A percentile compares a stretch with the other conserved stretches of the same genome.
phyloP scores from a whole-genome alignment of 176 grass and related monocot genomes.

The Ampelocalamus luodianensis region DNA sequence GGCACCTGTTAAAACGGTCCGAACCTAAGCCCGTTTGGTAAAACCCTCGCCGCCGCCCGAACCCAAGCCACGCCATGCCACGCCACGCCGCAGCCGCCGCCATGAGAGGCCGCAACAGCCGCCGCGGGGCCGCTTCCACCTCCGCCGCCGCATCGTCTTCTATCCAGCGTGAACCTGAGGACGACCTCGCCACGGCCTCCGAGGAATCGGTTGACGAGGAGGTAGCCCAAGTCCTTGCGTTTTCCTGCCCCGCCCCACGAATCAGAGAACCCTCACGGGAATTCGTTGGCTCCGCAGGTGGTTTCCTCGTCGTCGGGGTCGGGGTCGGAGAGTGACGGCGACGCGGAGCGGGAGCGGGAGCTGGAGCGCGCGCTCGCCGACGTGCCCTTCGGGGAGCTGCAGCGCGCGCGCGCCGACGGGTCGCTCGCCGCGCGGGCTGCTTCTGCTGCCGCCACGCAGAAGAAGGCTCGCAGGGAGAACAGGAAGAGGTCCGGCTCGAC shows the following conservation, averaged over 20 bases:
- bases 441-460: conserved; percentile 20
- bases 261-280: background rate
- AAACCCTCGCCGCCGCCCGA: background rate
- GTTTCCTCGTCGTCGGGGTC: conserved; percentile 39
- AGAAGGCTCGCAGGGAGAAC: conserved; percentile 72
- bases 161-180: conserved; percentile 5
- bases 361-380: conserved; percentile 77
- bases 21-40: background rate
- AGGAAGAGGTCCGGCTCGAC: conserved; percentile 68
- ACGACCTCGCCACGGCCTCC: background rate
- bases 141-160: background rate
- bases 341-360: conserved; percentile 47
- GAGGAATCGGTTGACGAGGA: conserved; percentile 45
- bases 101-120: conserved; percentile 50
- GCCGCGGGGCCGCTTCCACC: background rate
- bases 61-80: too few species aligned
- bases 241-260: background rate
- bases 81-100: background rate
- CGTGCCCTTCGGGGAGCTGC: conserved; percentile 80
- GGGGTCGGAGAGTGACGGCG: conserved; percentile 46
- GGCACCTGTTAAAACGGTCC: background rate
- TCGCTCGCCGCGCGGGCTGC: conserved; percentile 42
- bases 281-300: conserved; percentile 27
- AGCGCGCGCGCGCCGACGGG: conserved; percentile 74
- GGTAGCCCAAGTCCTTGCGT: conserved; percentile 1